Conservation (phyloP, 306 rosid species). For the Amphicarpaea edgeworthii region DNA sequence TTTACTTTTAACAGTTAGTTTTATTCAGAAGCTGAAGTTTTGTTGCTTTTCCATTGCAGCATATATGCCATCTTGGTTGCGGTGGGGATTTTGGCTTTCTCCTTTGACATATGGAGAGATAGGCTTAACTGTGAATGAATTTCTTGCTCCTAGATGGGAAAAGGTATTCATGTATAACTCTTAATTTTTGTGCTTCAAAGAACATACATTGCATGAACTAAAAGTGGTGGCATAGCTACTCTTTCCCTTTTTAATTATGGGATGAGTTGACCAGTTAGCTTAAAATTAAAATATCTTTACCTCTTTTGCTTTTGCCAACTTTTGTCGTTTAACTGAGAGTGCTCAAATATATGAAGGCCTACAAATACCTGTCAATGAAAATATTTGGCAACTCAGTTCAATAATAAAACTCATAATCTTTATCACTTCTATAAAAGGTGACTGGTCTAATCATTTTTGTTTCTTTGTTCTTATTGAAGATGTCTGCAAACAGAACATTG, state of each 20-base stretch:
- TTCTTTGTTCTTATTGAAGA: conserved; percentile 36
- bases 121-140: conserved; percentile 55
- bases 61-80: conserved; percentile 63
- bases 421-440: conserved; percentile 23
- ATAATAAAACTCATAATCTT: conserved; percentile 2
- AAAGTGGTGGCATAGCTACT: not conserved
- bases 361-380: not conserved
- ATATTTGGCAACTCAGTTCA: not conserved
- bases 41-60: conserved; percentile 51
- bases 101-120: conserved; percentile 70
- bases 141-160: conserved; percentile 70
- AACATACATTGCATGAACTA: conserved; percentile 27
- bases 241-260: not conserved
- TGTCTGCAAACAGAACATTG: conserved; percentile 56
- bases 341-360: conserved; percentile 12
- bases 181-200: conserved; percentile 1
- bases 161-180: conserved; percentile 51
- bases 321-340: conserved; percentile 20
- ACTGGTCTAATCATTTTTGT: conserved; percentile 18
- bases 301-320: not conserved
- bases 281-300: not conserved
- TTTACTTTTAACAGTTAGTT: not conserved
- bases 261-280: not conserved
- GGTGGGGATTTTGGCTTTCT: conserved; percentile 74
- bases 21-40: conserved; percentile 25